These are phyloP conservation scores for Colletotrichum incanum DNA, from an alignment of 2,329 filamentous ascomycete species.

Conservation along the genomic window DNA sequence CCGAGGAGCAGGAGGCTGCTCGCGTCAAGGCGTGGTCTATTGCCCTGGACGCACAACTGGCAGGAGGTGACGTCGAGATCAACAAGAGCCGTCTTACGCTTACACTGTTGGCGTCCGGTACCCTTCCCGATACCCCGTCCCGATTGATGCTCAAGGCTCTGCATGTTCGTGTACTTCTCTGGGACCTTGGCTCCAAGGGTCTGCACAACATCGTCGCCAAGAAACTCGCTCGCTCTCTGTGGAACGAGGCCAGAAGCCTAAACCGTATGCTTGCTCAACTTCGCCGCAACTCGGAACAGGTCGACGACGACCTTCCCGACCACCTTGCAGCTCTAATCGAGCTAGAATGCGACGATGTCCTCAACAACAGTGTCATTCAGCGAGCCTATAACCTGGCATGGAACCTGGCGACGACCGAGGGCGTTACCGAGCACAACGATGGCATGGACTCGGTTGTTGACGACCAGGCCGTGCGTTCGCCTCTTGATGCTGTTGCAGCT, in stretches of 20 bases:
- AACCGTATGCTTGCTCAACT: constrained; percentile 64
- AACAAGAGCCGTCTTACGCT: constrained; percentile 89
- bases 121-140: constrained; percentile 85
- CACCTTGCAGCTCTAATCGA: constrained; percentile 84
- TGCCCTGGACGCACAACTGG: constrained; percentile 91
- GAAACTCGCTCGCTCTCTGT: constrained; percentile 81
- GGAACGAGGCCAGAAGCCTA: constrained; percentile 84
- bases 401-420: constrained; percentile 82
- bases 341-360: constrained; percentile 85
- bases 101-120: constrained; percentile 89
- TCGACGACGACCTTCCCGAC: constrained; percentile 79
- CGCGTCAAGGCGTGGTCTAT: constrained; percentile 94
- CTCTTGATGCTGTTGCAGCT: constrained; percentile 90
- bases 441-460: constrained; percentile 89
- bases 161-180: constrained; percentile 90
- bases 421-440: constrained; percentile 74
- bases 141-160: constrained; percentile 93
- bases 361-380: constrained; percentile 84
- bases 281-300: constrained; percentile 60
- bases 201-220: constrained; percentile 80
- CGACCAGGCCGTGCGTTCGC: constrained; percentile 87
- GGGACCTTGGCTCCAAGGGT: constrained; percentile 79
- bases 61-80: constrained; percentile 90
- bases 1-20: constrained; percentile 87
- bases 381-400: constrained; percentile 92